Conservation (phyloP, 805 yeast genomes). For the Cyberlindnera mrakii region DNA sequence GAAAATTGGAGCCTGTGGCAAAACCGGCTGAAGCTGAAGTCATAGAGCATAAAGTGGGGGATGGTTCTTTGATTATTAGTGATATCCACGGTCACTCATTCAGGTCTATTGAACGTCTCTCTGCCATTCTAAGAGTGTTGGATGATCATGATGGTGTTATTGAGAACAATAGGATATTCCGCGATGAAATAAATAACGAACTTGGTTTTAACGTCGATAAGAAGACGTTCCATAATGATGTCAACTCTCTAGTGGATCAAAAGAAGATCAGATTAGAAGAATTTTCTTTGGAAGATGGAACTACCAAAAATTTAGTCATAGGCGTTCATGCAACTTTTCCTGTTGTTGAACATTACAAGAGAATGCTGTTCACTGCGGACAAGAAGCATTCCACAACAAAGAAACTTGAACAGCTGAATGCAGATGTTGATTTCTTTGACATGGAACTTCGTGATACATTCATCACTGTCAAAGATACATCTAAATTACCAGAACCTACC, state of each 20-base stretch:
- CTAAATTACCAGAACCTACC: background rate
- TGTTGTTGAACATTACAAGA: conserved; percentile 3
- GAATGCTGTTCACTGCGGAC: background rate
- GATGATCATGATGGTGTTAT: conserved; percentile 40
- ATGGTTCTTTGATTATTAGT: conserved; percentile 14
- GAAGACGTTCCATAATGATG: conserved; percentile 45
- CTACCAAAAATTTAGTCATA: conserved; percentile 19
- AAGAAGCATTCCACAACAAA: background rate
- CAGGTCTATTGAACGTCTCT: conserved; percentile 38
- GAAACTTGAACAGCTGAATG: conserved; percentile 14
- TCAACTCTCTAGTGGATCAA: conserved; percentile 28
- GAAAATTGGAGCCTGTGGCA: background rate
- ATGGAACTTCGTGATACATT: conserved; percentile 17
- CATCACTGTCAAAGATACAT: background rate
- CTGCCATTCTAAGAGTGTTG: conserved; percentile 36
- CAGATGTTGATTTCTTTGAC: conserved; percentile 23
- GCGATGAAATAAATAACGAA: conserved; percentile 33
- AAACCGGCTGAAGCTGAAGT: background rate
- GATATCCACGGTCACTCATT: conserved; percentile 36
- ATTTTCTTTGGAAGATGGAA: conserved; percentile 18
- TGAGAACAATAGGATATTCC: conserved; percentile 35
- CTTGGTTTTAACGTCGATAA: conserved; percentile 46
- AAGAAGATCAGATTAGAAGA: conserved; percentile 23
- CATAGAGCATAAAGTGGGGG: background rate
- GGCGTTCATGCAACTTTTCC: conserved; percentile 16